These are phyloP conservation scores for Crithidia thermophila DNA, from an alignment of 208 protist species.

Conservation along the genomic window DNA sequence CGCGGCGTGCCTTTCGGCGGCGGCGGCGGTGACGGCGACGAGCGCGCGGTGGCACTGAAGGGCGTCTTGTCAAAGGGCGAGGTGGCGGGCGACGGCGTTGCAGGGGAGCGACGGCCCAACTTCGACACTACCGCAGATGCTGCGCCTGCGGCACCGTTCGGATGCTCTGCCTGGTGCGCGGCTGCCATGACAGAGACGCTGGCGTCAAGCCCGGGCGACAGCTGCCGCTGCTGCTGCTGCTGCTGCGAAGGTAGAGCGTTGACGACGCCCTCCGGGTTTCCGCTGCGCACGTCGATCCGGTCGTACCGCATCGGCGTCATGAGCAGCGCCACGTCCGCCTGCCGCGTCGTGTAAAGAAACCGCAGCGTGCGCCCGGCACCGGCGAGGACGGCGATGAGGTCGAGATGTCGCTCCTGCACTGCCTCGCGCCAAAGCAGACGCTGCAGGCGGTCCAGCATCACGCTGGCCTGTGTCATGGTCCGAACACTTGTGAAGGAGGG, in stretches of 20 bases:
- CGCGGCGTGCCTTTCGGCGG: background rate
- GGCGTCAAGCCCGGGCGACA: background rate
- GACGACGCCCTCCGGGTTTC: slow-evolving; percentile 58
- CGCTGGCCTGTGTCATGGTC: slow-evolving; percentile 28
- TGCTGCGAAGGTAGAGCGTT: background rate
- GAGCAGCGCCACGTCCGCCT: slow-evolving; percentile 18
- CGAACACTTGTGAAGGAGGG: slow-evolving; percentile 36
- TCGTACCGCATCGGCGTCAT: slow-evolving; percentile 71
- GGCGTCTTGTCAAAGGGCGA: too few species aligned
- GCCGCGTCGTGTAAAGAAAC: slow-evolving; percentile 28
- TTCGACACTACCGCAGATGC: too few species aligned
- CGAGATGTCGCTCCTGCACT: slow-evolving; percentile 56
- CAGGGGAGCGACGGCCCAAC: too few species aligned
- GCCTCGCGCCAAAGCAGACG: slow-evolving; percentile 50
- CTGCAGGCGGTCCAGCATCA: slow-evolving; percentile 42
- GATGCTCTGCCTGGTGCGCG: too few species aligned
- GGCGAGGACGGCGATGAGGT: slow-evolving; percentile 72
- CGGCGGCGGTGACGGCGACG: background rate
- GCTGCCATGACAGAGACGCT: background rate
- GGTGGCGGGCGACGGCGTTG: too few species aligned
- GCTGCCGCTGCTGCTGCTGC: background rate
- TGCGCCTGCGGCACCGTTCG: too few species aligned
- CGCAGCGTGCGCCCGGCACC: slow-evolving; percentile 52
- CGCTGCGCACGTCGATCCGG: slow-evolving; percentile 69
- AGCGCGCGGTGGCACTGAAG: background rate